Base-by-base conservation (phyloP, 768 basidiomycete species). In the Hydnomerulius pinastri region DNA sequence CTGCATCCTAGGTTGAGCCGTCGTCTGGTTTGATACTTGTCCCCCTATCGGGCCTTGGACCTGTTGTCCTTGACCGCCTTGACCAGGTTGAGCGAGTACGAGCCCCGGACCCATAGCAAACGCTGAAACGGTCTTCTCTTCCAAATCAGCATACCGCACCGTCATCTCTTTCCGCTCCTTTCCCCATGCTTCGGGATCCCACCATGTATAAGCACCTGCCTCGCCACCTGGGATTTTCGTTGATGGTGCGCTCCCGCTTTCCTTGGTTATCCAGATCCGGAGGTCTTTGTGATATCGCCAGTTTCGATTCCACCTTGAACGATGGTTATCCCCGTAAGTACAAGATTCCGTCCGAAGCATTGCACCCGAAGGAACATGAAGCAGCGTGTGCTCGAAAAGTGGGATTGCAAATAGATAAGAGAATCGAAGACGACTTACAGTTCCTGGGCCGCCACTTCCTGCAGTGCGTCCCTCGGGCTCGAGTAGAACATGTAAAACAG, bases 401-500 rank as follows among this genome's bases (percentile, higher is more conserved):
- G 42, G 41, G 23, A 50, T 33, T 24, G 54, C 39, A 49, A 54
- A 46, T 33, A 47, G 48, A 29, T 48, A 27, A 35, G 42, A 43
- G 37, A n/a, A 55, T 57, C 48, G 17, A 36, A 51, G 54, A 39
- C 56, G 3, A 85, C 91, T 70, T 71, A 96, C 92, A 98, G 76
- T 75, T 98, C 95, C 67, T 92, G 89, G 40, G 92, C 93, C 13
- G 95, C 95, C 43, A 93, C 81, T 71, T 98, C 94, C 69, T 98
- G 95, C 47, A 96, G 74, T 33, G 87, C 86, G 73, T 98, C 95
- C 62, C 90, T 77, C 50, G 95, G 92, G 70, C 84, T 86, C 49
- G 92, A 85, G 73, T 98, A 98, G 78, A 98, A 98, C 83, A 96
- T 94, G 79, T 92, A 96, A 72, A 98, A 97, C 23, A 98, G 74